Percentiles rank a stretch among this genome's conserved stretches.
Conservation (phyloP, 2,329 filamentous ascomycete genomes). For the Emmonsia crescens region DNA sequence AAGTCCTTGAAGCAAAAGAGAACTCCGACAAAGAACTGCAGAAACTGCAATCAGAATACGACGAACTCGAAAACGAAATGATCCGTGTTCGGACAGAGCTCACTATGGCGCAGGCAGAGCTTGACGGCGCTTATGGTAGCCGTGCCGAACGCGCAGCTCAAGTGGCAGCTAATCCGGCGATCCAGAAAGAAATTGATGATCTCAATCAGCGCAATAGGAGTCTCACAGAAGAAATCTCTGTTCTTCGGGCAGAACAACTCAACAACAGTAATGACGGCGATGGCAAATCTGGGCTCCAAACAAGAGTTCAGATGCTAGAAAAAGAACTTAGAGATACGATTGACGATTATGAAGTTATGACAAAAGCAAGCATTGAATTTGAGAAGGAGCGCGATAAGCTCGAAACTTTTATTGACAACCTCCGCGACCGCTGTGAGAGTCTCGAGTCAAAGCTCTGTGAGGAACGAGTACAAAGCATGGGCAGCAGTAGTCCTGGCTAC, state of each 20-base stretch:
- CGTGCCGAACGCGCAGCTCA: conserved; percentile 58
- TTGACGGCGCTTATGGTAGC: conserved; percentile 88
- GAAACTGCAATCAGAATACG: conserved; percentile 39
- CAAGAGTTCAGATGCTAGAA: conserved; percentile 47
- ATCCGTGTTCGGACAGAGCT: conserved; percentile 63
- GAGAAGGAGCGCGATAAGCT: conserved; percentile 59
- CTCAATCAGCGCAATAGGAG: conserved; percentile 40
- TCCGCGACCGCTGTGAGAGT: conserved; percentile 53
- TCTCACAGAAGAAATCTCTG: conserved; percentile 38
- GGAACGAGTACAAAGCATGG: conserved; percentile 56
- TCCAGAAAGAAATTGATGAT: conserved; percentile 50
- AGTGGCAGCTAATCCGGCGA: conserved; percentile 46
- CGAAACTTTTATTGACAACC: conserved; percentile 51
- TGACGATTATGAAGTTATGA: conserved; percentile 59
- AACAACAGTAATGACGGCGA: conserved; percentile 13
- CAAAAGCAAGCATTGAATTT: conserved; percentile 57
- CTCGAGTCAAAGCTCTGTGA: conserved; percentile 56
- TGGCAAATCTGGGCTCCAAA: conserved; percentile 25
- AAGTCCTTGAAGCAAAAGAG: conserved; percentile 5
- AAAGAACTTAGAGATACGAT: conserved; percentile 57
- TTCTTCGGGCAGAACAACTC: conserved; percentile 25
- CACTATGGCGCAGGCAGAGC: conserved; percentile 80
- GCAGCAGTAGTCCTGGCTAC: conserved; percentile 39
- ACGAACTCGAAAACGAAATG: conserved; percentile 50
- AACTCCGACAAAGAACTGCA: conserved; percentile 28